Evolutionary conservation across 2,329 filamentous ascomycete species (phyloP), one percentile per base, ranked within the genome.

Genomic region (Plectosphaerella cucumerina): DNA sequence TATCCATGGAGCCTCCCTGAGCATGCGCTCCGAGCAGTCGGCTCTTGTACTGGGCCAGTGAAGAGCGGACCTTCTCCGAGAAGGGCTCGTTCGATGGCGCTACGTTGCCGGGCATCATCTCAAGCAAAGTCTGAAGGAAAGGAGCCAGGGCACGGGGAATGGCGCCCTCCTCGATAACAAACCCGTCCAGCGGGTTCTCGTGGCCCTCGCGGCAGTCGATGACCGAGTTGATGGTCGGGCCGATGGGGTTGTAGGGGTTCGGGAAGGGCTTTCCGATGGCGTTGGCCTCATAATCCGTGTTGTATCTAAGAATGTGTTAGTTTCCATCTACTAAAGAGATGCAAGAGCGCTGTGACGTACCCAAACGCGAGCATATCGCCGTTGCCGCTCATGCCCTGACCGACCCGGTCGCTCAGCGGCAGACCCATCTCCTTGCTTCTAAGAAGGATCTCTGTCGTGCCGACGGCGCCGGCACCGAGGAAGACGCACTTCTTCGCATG

Each of bases 341-440:
- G 41, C 9, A 12, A 26, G 43, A 21, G 21, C 15, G 22, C 5
- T 17, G 31, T 43, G 6, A 59, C 70, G 62, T 63, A 78, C 71
- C 79, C 83, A 62, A 86, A 87, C 3, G 76, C 78, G 15, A 87
- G 62, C 58, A 86, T 82, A 56, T 87, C 84, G 3, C 84, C 84
- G 58, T 87, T 87, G 3, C 84, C 84, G 58, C 80, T 82, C 75
- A 85, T 85, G 50, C 77, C 76, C 51, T 74, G 72, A 5, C 83
- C 83, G 9, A 86, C 70, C 44, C 72, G 70, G 15, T 77, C 69
- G 56, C 82, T 86, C 69, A 84, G 75, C 0, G 67, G 58, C 11
- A 88, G 63, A 0, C 84, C 84, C 61, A 81, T 72, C 48, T 77
- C 70, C 60, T 75, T 82, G 58, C 81, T 85, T 44, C 82, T 69